phyloP scores from a whole-genome alignment of 345 rosid genomes.

The Eucalyptus brandiana region DNA sequence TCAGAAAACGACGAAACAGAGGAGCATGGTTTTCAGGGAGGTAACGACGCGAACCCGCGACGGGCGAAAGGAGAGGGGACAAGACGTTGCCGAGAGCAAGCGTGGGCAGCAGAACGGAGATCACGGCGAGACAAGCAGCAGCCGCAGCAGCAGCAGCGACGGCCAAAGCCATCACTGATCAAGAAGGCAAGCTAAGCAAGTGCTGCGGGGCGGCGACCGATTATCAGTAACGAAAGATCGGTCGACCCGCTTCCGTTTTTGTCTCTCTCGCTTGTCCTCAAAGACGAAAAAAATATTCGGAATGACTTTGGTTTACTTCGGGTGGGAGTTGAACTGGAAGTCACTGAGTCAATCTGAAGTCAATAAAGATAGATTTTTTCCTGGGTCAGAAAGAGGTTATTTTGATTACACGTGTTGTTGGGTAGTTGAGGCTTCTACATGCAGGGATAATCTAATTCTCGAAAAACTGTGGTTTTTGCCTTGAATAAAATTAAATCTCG shows the following conservation, averaged over 20 bases:
- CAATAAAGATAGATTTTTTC: neutral
- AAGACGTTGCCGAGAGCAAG: constrained; percentile 11
- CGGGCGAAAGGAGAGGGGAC: constrained; percentile 23
- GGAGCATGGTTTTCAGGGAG: neutral
- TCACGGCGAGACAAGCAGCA: neutral
- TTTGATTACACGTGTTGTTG: neutral
- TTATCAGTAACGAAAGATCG: neutral
- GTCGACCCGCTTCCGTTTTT: neutral
- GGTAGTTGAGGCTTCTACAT: neutral
- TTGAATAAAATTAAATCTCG: neutral
- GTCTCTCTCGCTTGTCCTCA: neutral
- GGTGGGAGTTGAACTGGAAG: neutral
- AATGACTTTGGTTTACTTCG: neutral
- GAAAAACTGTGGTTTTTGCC: neutral
- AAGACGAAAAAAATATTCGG: neutral
- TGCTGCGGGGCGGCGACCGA: neutral
- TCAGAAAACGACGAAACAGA: neutral
- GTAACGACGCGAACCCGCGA: neutral
- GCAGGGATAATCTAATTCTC: neutral
- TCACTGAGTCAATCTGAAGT: neutral
- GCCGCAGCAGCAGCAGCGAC: neutral
- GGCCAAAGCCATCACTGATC: neutral
- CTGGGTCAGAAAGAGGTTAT: neutral
- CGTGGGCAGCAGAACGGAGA: constrained; percentile 9
- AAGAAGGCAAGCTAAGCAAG: neutral